Conservation (phyloP, 2,329 filamentous ascomycete genomes). For the Xylariaceae sp. region DNA sequence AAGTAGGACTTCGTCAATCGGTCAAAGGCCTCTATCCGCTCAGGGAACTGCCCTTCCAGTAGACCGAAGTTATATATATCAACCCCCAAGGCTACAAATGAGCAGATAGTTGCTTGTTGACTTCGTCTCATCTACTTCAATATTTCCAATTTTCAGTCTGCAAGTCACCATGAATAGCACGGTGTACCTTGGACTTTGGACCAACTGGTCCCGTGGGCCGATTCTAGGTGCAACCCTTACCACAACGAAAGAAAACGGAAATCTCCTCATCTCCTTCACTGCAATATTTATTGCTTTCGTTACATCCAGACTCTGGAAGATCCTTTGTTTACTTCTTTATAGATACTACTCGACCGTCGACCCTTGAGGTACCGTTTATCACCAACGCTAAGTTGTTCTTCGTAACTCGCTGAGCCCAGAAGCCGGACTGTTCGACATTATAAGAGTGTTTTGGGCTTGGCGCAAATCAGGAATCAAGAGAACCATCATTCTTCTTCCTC, state of each 20-base stretch:
- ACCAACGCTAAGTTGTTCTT: background rate
- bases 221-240: background rate
- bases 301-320: background rate
- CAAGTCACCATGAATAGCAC: background rate
- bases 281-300: background rate
- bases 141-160: too few relatives aligned
- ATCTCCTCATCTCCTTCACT: background rate
- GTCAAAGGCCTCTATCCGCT: too few relatives aligned
- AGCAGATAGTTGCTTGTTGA: too few relatives aligned
- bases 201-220: constrained; percentile 5
- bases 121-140: too few relatives aligned
- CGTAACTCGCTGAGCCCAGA: background rate
- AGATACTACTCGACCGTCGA: background rate
- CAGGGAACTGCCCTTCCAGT: too few relatives aligned
- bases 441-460: background rate
- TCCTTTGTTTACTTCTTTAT: background rate
- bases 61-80: too few relatives aligned
- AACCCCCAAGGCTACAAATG: too few relatives aligned
- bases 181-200: constrained; percentile 2
- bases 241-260: background rate
- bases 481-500: background rate
- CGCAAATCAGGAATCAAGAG: background rate
- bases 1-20: too few relatives aligned
- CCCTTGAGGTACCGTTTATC: background rate
- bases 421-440: background rate